Percentiles rank a stretch among this genome's conserved stretches.
phyloP scores from a whole-genome alignment of 2,329 filamentous ascomycete genomes.

The Epichloe typhina region DNA sequence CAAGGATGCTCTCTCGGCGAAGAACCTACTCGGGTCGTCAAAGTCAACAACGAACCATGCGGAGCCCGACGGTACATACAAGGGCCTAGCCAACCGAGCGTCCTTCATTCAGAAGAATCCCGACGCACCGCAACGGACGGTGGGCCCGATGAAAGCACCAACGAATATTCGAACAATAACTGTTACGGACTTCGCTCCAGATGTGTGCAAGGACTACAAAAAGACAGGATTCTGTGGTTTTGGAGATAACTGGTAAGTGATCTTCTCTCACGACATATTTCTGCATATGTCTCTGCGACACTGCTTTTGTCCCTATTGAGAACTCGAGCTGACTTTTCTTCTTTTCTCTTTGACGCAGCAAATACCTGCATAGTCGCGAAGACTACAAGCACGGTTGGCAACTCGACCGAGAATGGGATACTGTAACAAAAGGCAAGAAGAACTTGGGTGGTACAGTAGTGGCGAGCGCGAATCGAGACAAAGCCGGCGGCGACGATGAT shows the following conservation, averaged over 20 bases:
- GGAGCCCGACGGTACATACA: conserved; percentile 56
- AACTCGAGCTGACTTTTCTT: neutral
- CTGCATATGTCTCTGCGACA: no score
- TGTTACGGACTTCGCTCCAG: conserved; percentile 77
- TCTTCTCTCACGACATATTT: neutral
- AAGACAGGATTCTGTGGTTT: conserved; percentile 44
- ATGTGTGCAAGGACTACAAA: conserved; percentile 93
- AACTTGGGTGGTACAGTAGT: conserved; percentile 47
- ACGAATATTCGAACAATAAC: conserved; percentile 87
- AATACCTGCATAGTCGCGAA: conserved; percentile 63
- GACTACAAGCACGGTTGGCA: conserved; percentile 91
- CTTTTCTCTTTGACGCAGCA: conserved; percentile 23
- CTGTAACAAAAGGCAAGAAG: conserved; percentile 58
- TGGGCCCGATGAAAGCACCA: conserved; percentile 78
- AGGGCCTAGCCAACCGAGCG: conserved; percentile 57
- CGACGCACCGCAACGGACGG: conserved; percentile 52
- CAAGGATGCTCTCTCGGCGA: conserved; percentile 29
- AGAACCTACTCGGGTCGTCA: conserved; percentile 47
- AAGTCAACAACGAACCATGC: conserved; percentile 23
- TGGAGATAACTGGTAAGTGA: conserved; percentile 27
- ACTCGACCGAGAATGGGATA: conserved; percentile 88
- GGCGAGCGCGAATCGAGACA: conserved; percentile 40
- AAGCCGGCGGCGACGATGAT: conserved; percentile 25
- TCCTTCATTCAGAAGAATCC: conserved; percentile 73
- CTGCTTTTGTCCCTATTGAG: neutral